Evolutionary conservation across 306 rosid species (phyloP).

Genomic region (Morella rubra): DNA sequence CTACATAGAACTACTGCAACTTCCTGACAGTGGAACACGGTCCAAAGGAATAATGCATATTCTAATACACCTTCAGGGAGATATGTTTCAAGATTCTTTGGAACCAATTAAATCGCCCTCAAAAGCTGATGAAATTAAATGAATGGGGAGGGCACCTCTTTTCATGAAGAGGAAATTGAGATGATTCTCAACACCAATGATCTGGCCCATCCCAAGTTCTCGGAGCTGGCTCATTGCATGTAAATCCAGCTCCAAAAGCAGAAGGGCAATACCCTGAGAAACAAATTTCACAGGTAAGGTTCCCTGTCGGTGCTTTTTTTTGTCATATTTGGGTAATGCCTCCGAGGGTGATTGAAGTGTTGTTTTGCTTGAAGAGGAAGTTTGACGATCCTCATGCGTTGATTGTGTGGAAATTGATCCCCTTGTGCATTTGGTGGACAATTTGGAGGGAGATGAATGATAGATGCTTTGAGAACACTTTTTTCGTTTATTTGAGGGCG

Average conservation of each 20-base stretch:
- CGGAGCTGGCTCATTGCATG: slow-evolving; percentile 45
- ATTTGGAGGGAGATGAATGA: no score
- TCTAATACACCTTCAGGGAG: slow-evolving; percentile 39
- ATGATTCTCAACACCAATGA: slow-evolving; percentile 42
- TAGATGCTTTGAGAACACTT: no score
- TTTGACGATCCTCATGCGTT: no score
- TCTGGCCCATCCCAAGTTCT: slow-evolving; percentile 40
- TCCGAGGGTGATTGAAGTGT: no score
- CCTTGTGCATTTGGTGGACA: no score
- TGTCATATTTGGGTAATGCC: no score
- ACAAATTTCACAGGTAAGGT: slow-evolving; percentile 67
- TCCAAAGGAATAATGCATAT: slow-evolving; percentile 29
- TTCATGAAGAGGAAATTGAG: slow-evolving; percentile 32
- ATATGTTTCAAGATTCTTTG: slow-evolving; percentile 39
- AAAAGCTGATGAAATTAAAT: slow-evolving; percentile 67
- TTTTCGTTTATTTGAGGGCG: no score
- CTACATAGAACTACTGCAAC: slow-evolving; percentile 49
- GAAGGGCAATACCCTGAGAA: slow-evolving; percentile 49
- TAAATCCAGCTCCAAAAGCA: slow-evolving; percentile 42
- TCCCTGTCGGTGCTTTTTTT: slow-evolving; percentile 8
- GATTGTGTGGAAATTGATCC: no score
- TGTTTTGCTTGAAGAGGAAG: no score
- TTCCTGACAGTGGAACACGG: slow-evolving; percentile 36
- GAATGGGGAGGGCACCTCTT: slow-evolving; percentile 52
- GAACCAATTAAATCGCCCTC: slow-evolving; percentile 53